A percentile compares a stretch with the other conserved stretches of the same genome.
Conservation (phyloP, 1,139 yeast species). For the Yamadazyma dushanensis region DNA sequence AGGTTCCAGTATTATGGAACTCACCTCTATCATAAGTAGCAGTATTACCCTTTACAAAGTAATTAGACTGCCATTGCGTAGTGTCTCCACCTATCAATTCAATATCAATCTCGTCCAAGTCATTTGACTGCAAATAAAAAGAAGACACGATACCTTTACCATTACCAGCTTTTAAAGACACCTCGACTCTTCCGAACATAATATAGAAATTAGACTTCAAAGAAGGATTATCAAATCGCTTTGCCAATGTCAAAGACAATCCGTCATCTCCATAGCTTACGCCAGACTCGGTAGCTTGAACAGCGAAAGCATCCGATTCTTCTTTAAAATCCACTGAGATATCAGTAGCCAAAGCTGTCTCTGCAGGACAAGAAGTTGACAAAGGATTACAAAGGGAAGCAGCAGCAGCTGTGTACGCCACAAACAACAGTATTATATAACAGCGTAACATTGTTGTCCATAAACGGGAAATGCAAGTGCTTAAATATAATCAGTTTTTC, state of each 20-base stretch:
- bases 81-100: conserved; percentile 78
- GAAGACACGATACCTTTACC: conserved; percentile 77
- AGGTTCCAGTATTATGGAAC: conserved; percentile 54
- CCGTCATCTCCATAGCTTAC: conserved; percentile 45
- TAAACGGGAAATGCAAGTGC: not conserved
- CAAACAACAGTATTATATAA: not conserved
- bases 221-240: conserved; percentile 69
- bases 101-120: conserved; percentile 75
- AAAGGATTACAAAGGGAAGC: conserved; percentile 30
- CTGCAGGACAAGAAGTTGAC: conserved; percentile 30
- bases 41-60: conserved; percentile 72
- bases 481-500: not conserved
- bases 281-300: conserved; percentile 18
- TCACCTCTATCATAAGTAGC: conserved; percentile 72
- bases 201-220: conserved; percentile 69
- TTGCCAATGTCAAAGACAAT: conserved; percentile 51
- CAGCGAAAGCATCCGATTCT: conserved; percentile 37
- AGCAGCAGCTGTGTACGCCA: conserved; percentile 3
- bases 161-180: conserved; percentile 61
- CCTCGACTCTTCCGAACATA: conserved; percentile 81
- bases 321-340: conserved; percentile 44
- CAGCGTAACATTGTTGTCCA: not conserved
- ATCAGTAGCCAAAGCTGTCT: conserved; percentile 55
- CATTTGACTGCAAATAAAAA: conserved; percentile 75
- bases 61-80: conserved; percentile 72